A percentile compares a stretch with the other conserved stretches of the same genome.
phyloP scores from a whole-genome alignment of 2,329 filamentous ascomycete species.

The Diaporthe amygdali region DNA sequence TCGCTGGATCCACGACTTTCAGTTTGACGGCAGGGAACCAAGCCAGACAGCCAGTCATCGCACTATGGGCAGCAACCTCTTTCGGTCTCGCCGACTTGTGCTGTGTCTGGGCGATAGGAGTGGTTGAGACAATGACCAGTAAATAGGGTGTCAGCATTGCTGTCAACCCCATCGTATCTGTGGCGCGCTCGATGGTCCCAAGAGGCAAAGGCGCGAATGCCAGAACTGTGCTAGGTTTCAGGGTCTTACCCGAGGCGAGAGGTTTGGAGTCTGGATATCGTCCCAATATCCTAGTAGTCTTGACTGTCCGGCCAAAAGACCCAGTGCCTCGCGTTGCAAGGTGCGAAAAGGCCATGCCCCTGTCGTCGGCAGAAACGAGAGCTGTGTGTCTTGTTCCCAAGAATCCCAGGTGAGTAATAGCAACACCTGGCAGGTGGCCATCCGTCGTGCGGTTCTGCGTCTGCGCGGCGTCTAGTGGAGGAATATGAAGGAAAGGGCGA shows the following conservation, averaged over 20 bases:
- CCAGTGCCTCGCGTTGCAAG: constrained; percentile 91
- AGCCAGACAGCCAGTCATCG: constrained; percentile 90
- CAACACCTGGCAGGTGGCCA: constrained; percentile 79
- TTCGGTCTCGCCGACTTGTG: constrained; percentile 92
- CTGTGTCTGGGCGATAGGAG: constrained; percentile 93
- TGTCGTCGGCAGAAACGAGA: constrained; percentile 91
- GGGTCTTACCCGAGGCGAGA: constrained; percentile 63
- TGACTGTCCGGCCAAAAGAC: constrained; percentile 82
- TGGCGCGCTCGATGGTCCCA: constrained; percentile 90
- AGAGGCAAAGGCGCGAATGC: constrained; percentile 89
- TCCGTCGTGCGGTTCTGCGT: constrained; percentile 72
- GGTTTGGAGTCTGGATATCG: constrained; percentile 79
- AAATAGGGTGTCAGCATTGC: constrained; percentile 96
- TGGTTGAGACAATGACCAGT: constrained; percentile 95
- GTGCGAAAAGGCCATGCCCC: constrained; percentile 98
- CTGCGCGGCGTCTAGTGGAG: constrained; percentile 72
- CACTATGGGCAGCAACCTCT: constrained; percentile 86
- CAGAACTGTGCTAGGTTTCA: constrained; percentile 93
- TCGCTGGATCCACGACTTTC: constrained; percentile 73
- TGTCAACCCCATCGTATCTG: constrained; percentile 87
- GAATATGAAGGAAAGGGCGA: constrained; percentile 86
- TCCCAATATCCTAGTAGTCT: constrained; percentile 87
- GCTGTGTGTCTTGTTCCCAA: constrained; percentile 92
- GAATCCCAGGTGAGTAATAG: constrained; percentile 92
- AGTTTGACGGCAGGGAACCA: constrained; percentile 98